Base-by-base conservation (phyloP, 768 basidiomycete species). In the Podaxis sp. region DNA sequence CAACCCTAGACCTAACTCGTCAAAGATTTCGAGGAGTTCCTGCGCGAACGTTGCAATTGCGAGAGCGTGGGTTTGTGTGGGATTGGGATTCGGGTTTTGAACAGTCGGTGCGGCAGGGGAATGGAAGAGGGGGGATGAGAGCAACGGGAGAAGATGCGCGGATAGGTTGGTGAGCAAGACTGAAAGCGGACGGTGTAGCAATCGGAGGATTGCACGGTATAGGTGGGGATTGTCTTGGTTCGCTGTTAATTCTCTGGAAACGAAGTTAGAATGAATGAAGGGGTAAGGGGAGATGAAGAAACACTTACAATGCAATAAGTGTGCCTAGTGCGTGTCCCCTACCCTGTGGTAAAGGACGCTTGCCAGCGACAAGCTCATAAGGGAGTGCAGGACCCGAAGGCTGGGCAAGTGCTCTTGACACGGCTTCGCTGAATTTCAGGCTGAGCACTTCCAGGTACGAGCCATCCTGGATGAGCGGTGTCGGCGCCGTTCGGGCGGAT, bases 351-450 rank as follows among this genome's bases (percentile, higher is more conserved):
- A 93, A 83, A 12, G 90, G 87, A 38, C 85, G 82, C 67, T 82
- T 89, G 27, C 91, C 90, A 49, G 76, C 75, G n/a, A 90, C 71
- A 43, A 80, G 72, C 64, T 91, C 90, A 59, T 72, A 74, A 11
- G 79, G 72, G 52, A 73, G 66, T 17, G 80, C 80, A 22, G 86
- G 78, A 27, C 86, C 85, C 2, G 79, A 68, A 13, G 90, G 88
- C 66, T 88, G 88, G 22, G 82, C 79, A 55, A 93, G 78, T 2
- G 90, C 87, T 74, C 84, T 90, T 59, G 90, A 89, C 13, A 91
- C 89, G 0, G 89, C 90, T 73, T 94, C 92, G 69, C 88, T 91
- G 50, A 94, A 78, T 70, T 89, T 91, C 59, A 92, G 78, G 66
- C 87, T 81, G 50, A 93, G 82, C 62, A 86, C 83, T 70, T 92